These are phyloP conservation scores for Geotrichum carabidarum DNA, from an alignment of 1,139 yeast genomes.

Conservation along the genomic window DNA sequence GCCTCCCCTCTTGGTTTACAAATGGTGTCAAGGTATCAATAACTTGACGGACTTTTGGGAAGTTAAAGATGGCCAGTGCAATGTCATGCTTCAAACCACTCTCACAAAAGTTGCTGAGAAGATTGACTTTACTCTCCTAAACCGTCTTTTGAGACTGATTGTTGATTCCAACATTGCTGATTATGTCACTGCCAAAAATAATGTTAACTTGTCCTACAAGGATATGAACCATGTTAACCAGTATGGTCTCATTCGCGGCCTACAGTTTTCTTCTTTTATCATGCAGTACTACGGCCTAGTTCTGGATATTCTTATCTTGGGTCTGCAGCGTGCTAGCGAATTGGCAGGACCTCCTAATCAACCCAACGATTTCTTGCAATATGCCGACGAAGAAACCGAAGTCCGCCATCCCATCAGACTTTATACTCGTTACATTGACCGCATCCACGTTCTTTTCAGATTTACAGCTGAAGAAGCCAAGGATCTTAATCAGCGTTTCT, in stretches of 20 bases:
- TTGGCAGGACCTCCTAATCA: slow-evolving; percentile 66
- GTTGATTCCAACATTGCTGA: slow-evolving; percentile 93
- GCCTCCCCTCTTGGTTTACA: slow-evolving; percentile 85
- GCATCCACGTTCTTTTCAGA: slow-evolving; percentile 71
- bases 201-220: slow-evolving; percentile 73
- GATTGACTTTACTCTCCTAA: slow-evolving; percentile 79
- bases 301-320: slow-evolving; percentile 74
- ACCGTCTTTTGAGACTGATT: slow-evolving; percentile 70
- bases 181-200: slow-evolving; percentile 88
- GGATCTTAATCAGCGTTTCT: slow-evolving; percentile 67
- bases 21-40: slow-evolving; percentile 94
- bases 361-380: slow-evolving; percentile 78
- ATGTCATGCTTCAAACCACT: slow-evolving; percentile 77
- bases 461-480: slow-evolving; percentile 69
- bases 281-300: slow-evolving; percentile 86
- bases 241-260: slow-evolving; percentile 80
- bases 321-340: slow-evolving; percentile 81
- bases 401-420: slow-evolving; percentile 66
- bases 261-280: slow-evolving; percentile 85
- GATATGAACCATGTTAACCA: slow-evolving; percentile 94
- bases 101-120: slow-evolving; percentile 72
- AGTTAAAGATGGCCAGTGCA: slow-evolving; percentile 63
- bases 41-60: slow-evolving; percentile 78
- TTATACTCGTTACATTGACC: slow-evolving; percentile 79
- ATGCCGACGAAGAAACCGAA: slow-evolving; percentile 55